Base-by-base conservation (phyloP, 2,329 filamentous ascomycete genomes). In the Anthostomella pinea region DNA sequence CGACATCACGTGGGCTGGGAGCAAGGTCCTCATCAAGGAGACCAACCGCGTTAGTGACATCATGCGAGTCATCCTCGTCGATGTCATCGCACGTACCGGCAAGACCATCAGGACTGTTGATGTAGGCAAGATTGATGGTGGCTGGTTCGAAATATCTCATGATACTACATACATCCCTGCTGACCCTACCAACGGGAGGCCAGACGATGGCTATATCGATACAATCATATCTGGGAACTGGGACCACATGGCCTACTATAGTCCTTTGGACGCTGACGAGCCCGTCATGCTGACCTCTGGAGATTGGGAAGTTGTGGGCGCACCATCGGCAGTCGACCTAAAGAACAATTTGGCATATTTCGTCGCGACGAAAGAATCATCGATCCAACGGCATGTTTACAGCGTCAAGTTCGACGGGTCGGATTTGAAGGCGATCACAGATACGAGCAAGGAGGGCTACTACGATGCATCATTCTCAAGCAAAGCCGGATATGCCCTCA, bases 61-160 rank as follows among this genome's bases (percentile, higher is more conserved):
- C n/a, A 75, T 97, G 58, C 88, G 87, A 47, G 81, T 96, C 17
- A 81, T 95, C 6, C 72, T 97, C 5, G 81, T 97, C 37, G 87
- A 98, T 57, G 85, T 93, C 5, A 66, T 70, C 15, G 67, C 73
- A 3, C 82, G 88, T 30, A 81, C 77, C 14, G 90, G 87, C 19
- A 85, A 84, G 60, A 83, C 86, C 1, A 81, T 96, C 30, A 77
- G 91, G 46, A 84, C 81, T 14, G 77, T 87, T 31, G 81, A 98
- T 60, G 80, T 96, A 31, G 78, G 81, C 47, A 74, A 83, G 39
- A 72, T 96, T n/a, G 93, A 98, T 59, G 90, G 90, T 15, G 94
- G 93, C 21, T 98, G 93, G 93, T 91, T 96, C 53, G 93, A 98
- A 65, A 87, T 95, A 26, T 87, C 88, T 1, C 84, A 95, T 53